Evolutionary conservation across 1,284 basidiomycete species (phyloP), one percentile per base, ranked within the genome.

Genomic region (Malassezia sp.): DNA sequence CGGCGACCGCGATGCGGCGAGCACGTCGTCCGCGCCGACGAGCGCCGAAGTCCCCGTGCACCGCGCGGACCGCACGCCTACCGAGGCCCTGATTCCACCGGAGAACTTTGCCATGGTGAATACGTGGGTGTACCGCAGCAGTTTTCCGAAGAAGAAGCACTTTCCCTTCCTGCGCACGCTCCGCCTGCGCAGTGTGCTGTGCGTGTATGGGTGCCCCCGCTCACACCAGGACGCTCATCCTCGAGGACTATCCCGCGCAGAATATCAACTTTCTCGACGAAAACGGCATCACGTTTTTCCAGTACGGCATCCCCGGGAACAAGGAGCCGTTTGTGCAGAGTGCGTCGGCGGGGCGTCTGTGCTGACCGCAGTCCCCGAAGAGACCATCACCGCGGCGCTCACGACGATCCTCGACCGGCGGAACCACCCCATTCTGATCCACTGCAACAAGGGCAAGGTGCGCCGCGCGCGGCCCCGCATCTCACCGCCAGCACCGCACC

Each of bases 381-480:
- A 76, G 52, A 76, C 76, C 44, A 76, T 78, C 51, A 72, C 73
- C 21, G 71, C 73, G 1, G 77, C 76, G 0, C 70, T 78, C 20
- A 67, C 71, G n/a, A 73, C 74, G 3, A 73, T 77, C 17, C 61
- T 77, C n/a, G 76, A 78, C 56, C 57, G 58, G 28, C 66, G 75
- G 4, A 78, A 78, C 55, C 75, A 77, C 49, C 77, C 77, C 1
- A 70, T 78, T 22, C 60, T 77, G 26, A 76, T 78, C 15, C 77
- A 78, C 56, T 78, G 77, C 67, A 78, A 78, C 67, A 77, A 77
- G 62, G 77, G 77, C 44, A 78, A 77, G n/a, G n/a, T n/a, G 70
- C n/a, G n/a, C n/a, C n/a, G n/a, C n/a, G n/a, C n/a, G n/a, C n/a
- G n/a, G n/a, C n/a, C n/a, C n/a, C n/a, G n/a, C n/a, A n/a, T n/a